Percentiles rank a stretch among this genome's conserved stretches.
Conservation (phyloP, 257 asterid species). For the Apocynum venetum region DNA sequence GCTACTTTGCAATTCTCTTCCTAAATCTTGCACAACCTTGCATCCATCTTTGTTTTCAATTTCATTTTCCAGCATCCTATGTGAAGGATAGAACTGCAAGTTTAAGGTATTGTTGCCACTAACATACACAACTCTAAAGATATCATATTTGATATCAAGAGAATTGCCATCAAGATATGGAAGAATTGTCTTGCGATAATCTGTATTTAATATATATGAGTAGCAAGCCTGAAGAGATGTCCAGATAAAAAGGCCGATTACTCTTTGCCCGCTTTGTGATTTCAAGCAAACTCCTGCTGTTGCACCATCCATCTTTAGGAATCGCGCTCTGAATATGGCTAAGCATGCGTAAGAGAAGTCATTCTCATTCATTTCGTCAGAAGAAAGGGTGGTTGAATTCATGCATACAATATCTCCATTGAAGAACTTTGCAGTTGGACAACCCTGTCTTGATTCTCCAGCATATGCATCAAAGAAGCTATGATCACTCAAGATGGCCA, state of each 20-base stretch:
- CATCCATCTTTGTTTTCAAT: conserved; percentile 14
- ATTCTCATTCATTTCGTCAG: neutral
- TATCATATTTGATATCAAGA: conserved; percentile 52
- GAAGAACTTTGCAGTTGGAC: conserved; percentile 54
- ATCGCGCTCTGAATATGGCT: conserved; percentile 48
- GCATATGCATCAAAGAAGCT: conserved; percentile 57
- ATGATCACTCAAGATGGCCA: conserved; percentile 47
- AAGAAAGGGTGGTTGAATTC: conserved; percentile 31
- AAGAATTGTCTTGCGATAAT: conserved; percentile 32
- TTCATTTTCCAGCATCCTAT: conserved; percentile 21
- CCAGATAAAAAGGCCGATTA: conserved; percentile 47
- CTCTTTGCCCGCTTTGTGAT: conserved; percentile 25
- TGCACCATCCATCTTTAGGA: conserved; percentile 49
- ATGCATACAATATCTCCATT: conserved; percentile 49
- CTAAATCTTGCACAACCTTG: conserved; percentile 11
- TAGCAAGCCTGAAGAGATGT: conserved; percentile 58
- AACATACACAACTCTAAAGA: conserved; percentile 49
- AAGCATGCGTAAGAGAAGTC: conserved; percentile 29
- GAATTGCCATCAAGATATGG: conserved; percentile 44
- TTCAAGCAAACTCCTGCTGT: conserved; percentile 48
- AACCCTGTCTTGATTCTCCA: conserved; percentile 54
- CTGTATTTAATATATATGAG: conserved; percentile 36
- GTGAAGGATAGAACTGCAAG: conserved; percentile 16
- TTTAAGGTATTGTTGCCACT: conserved; percentile 29
- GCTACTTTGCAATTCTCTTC: conserved; percentile 3